Conservation (phyloP, 441 rosid species). For the Brassica hybrid region DNA sequence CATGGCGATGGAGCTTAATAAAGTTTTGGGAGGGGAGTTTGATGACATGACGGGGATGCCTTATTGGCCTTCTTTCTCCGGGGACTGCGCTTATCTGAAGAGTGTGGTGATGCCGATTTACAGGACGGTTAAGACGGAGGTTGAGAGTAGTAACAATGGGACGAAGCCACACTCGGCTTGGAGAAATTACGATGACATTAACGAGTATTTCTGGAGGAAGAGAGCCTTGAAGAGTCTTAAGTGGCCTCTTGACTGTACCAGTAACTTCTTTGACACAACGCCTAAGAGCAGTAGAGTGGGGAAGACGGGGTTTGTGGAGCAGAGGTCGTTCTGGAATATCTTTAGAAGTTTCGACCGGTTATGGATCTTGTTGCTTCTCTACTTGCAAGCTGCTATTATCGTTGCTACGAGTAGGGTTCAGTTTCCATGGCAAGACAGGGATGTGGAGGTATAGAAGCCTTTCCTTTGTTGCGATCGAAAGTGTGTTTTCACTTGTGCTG, state of each 20-base stretch:
- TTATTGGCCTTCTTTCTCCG: constrained; percentile 61
- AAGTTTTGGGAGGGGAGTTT: constrained; percentile 55
- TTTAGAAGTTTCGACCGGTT: constrained; percentile 70
- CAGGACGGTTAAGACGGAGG: constrained; percentile 56
- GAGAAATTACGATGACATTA: constrained; percentile 76
- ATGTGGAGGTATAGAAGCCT: constrained; percentile 48
- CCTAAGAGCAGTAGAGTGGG: constrained; percentile 57
- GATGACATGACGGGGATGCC: constrained; percentile 67
- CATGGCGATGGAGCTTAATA: constrained; percentile 71
- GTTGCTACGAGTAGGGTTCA: constrained; percentile 53
- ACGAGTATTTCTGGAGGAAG: constrained; percentile 75
- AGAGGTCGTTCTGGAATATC: constrained; percentile 69
- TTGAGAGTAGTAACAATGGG: constrained; percentile 64
- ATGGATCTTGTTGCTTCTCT: constrained; percentile 62
- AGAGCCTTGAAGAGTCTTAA: constrained; percentile 63
- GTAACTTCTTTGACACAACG: constrained; percentile 52
- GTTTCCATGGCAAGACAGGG: constrained; percentile 53
- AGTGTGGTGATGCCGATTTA: constrained; percentile 66
- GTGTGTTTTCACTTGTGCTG: constrained; percentile 15
- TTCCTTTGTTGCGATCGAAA: constrained; percentile 20
- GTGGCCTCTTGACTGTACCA: constrained; percentile 61
- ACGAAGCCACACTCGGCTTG: constrained; percentile 71
- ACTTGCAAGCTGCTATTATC: constrained; percentile 64
- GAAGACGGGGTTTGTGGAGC: constrained; percentile 81
- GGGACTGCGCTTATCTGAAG: constrained; percentile 61